A percentile compares a stretch with the other conserved stretches of the same genome.
Conservation (phyloP, 2,329 filamentous ascomycete species). For the Westerdykella sp. region DNA sequence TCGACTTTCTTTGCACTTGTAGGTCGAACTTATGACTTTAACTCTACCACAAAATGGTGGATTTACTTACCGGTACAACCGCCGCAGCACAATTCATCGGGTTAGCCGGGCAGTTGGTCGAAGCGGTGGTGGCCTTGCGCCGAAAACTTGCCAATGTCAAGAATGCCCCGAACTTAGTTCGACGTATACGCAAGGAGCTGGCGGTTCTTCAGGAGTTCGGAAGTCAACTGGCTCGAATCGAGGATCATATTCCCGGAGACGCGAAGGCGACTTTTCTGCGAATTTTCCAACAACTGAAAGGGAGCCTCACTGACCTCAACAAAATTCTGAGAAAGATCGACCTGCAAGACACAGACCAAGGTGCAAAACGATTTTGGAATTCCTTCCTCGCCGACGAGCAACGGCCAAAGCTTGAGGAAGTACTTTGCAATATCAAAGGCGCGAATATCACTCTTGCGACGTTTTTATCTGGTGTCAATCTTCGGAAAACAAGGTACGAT, state of each 20-base stretch:
- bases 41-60: not conserved
- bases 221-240: not conserved
- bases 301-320: not conserved
- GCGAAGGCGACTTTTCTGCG: not conserved
- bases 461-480: not conserved
- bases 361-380: conserved; percentile 2
- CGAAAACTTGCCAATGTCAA: not conserved
- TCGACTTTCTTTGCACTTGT: not conserved
- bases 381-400: not conserved
- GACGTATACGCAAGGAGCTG: conserved; percentile 1
- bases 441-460: conserved; percentile 2
- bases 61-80: not conserved
- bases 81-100: conserved; percentile 2
- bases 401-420: conserved; percentile 3
- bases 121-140: not conserved
- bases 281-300: not conserved
- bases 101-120: conserved; percentile 1
- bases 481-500: conserved; percentile 2
- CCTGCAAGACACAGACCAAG: not conserved
- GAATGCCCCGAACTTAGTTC: conserved; percentile 2
- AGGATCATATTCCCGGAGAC: not conserved
- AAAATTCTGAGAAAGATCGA: not conserved
- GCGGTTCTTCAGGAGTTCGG: not conserved
- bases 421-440: conserved; percentile 1
- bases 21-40: too few relatives aligned